phyloP scores from a whole-genome alignment of 192 early-diverging fungal genomes.

The Nowakowskiella sp. region DNA sequence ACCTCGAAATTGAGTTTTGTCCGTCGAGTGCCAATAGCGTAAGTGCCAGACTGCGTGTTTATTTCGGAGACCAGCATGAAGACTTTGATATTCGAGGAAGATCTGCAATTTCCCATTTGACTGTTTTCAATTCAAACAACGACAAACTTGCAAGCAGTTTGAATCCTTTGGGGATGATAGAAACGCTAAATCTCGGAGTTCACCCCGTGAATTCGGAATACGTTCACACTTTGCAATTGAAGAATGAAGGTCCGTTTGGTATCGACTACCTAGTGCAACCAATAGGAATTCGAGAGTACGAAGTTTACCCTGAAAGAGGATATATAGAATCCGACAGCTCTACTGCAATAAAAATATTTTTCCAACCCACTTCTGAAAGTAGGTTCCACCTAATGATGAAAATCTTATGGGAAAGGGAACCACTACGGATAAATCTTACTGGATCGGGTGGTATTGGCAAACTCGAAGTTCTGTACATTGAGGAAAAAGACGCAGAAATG shows the following conservation, averaged over 20 bases:
- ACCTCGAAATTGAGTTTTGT: conserved; percentile 37
- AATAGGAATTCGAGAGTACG: conserved; percentile 43
- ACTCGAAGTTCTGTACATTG: conserved; percentile 41
- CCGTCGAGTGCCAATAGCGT: conserved; percentile 26
- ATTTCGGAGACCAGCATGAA: conserved; percentile 39
- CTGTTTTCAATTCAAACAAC: conserved; percentile 21
- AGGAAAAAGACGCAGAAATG: conserved; percentile 33
- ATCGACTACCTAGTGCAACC: conserved; percentile 53
- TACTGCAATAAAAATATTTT: conserved; percentile 33
- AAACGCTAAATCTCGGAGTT: conserved; percentile 41
- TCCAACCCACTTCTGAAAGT: conserved; percentile 43
- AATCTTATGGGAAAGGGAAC: conserved; percentile 39
- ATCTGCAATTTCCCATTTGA: conserved; percentile 29
- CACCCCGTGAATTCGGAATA: conserved; percentile 42
- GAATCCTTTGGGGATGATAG: conserved; percentile 4
- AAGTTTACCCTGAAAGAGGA: conserved; percentile 44
- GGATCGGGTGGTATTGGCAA: conserved; percentile 37
- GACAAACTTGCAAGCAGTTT: conserved; percentile 16
- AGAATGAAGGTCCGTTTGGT: conserved; percentile 50
- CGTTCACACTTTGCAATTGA: conserved; percentile 30
- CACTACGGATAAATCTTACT: conserved; percentile 8
- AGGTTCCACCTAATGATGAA: conserved; percentile 34
- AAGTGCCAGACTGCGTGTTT: conserved; percentile 28
- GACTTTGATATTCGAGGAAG: conserved; percentile 40
- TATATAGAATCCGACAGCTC: conserved; percentile 37